Evolutionary conservation across 257 asterid species (phyloP).

Genomic region (Solanum megistacrolobum): DNA sequence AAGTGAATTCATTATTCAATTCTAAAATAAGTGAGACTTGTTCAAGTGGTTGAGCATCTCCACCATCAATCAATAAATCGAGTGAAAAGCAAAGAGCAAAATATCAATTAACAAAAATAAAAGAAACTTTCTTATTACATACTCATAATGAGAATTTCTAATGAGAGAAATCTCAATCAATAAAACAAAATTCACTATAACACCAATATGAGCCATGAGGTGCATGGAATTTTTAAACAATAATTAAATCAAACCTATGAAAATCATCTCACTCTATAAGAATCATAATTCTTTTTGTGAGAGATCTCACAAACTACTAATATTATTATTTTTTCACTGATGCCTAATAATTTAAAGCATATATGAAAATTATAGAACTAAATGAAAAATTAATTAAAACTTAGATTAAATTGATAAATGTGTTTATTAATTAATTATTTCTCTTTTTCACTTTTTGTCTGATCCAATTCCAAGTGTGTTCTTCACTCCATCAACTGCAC

Average conservation of each 20-base stretch:
- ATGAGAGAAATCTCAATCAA: not conserved
- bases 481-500: constrained; percentile 61
- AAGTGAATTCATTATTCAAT: not conserved
- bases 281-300: not conserved
- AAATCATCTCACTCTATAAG: not conserved
- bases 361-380: not conserved
- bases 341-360: not conserved
- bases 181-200: not conserved
- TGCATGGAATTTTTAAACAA: not conserved
- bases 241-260: not conserved
- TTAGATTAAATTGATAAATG: not conserved
- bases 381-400: not conserved
- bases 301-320: not conserved
- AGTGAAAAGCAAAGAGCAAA: not conserved
- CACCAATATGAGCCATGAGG: not conserved
- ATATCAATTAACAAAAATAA: not conserved
- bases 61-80: not conserved
- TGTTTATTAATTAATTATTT: not conserved
- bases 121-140: not conserved
- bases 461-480: constrained; percentile 59
- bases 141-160: not conserved
- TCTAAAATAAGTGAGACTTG: not conserved
- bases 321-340: not conserved
- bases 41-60: not conserved
- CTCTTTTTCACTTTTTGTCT: constrained; percentile 32